These are phyloP conservation scores for Boletellus ananiceps DNA, from an alignment of 768 basidiomycete species.

Conservation along the genomic window DNA sequence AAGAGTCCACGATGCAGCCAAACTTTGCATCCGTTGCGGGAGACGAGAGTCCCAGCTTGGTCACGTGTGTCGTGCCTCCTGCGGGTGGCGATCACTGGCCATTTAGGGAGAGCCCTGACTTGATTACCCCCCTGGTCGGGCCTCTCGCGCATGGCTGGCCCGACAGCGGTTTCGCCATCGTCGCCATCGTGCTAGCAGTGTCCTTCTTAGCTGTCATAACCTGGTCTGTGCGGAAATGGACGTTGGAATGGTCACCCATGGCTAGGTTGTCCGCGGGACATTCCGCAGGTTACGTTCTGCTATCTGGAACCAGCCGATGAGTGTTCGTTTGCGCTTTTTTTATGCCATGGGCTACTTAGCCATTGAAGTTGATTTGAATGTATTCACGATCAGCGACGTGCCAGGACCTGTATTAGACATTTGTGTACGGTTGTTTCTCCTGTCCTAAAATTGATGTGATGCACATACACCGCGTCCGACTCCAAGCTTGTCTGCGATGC, in stretches of 20 bases:
- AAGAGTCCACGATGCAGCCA: slow-evolving; percentile 42
- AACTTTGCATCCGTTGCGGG: slow-evolving; percentile 50
- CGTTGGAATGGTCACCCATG: slow-evolving; percentile 31
- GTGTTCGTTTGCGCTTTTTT: too few relatives aligned
- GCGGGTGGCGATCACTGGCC: slow-evolving; percentile 70
- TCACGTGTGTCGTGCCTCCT: slow-evolving; percentile 64
- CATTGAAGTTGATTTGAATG: too few relatives aligned
- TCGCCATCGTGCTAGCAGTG: slow-evolving; percentile 48
- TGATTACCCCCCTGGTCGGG: slow-evolving; percentile 19
- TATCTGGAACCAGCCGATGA: slow-evolving; percentile 6
- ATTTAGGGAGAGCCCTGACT: slow-evolving; percentile 47
- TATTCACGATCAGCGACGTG: too few relatives aligned
- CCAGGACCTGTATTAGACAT: too few relatives aligned
- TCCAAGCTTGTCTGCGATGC: slow-evolving; percentile 7
- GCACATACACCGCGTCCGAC: neutral
- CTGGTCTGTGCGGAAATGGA: slow-evolving; percentile 50
- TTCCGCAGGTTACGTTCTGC: slow-evolving; percentile 9
- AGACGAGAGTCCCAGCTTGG: slow-evolving; percentile 41
- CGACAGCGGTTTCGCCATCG: slow-evolving; percentile 46
- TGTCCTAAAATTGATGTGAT: neutral
- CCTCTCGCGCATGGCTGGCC: slow-evolving; percentile 25
- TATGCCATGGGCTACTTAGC: too few relatives aligned
- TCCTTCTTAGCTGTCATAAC: slow-evolving; percentile 35
- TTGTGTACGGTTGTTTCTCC: too few relatives aligned
- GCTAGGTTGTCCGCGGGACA: slow-evolving; percentile 14